Conservation (phyloP, 495 filamentous ascomycete genomes). For the Sabuloglossum arenarium region DNA sequence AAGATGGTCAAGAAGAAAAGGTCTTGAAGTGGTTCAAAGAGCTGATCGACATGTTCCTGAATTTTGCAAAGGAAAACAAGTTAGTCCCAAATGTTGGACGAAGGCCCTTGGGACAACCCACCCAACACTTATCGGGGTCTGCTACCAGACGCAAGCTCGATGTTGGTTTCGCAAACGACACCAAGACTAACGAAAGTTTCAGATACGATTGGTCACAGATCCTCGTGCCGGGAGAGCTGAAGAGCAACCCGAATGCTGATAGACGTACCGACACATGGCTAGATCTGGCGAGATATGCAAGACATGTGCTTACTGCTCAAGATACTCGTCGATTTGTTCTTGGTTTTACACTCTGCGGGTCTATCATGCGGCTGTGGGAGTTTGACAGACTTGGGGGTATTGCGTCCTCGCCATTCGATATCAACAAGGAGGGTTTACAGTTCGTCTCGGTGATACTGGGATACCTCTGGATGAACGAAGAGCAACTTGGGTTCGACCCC, state of each 20-base stretch:
- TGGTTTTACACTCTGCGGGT: constrained; percentile 22
- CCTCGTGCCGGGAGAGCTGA: constrained; percentile 23
- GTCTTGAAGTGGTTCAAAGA: neutral
- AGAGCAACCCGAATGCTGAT: constrained; percentile 23
- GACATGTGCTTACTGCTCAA: constrained; percentile 17
- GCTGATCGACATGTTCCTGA: neutral
- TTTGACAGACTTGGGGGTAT: too few species aligned
- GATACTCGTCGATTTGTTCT: constrained; percentile 26
- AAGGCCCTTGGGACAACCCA: constrained; percentile 17
- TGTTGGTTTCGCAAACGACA: constrained; percentile 20
- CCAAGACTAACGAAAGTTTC: constrained; percentile 10
- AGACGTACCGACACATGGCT: constrained; percentile 17
- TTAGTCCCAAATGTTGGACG: constrained; percentile 8
- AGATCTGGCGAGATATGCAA: constrained; percentile 20
- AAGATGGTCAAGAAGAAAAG: neutral
- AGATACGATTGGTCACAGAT: constrained; percentile 24
- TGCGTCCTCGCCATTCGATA: constrained; percentile 20
- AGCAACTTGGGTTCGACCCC: constrained; percentile 27
- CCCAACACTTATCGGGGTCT: constrained; percentile 19
- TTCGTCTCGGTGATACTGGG: constrained; percentile 27
- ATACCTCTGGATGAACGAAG: constrained; percentile 25
- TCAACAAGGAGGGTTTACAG: constrained; percentile 13
- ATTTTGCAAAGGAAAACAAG: neutral
- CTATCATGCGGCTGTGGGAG: constrained; percentile 14
- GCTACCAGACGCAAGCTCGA: constrained; percentile 22